Evolutionary conservation across 2,329 filamentous ascomycete genomes (phyloP).

Genomic region (Curvularia eragrostidis): DNA sequence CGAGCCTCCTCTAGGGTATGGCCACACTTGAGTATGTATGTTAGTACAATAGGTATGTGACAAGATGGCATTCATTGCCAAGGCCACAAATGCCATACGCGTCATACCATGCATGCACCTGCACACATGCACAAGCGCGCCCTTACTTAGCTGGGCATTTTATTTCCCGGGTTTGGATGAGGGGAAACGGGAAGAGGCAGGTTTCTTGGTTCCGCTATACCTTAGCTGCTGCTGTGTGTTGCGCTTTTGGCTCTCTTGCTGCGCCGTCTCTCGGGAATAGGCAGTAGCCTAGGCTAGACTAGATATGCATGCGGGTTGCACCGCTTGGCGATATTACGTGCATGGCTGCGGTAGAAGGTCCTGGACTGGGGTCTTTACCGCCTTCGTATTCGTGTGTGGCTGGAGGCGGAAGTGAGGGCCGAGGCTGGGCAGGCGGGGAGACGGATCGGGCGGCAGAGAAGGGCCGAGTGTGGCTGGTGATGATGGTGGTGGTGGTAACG

Average conservation of each 20-base stretch:
- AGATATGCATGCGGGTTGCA: neutral
- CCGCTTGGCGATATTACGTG: neutral
- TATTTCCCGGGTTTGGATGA: too few relatives aligned
- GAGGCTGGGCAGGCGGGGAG: neutral
- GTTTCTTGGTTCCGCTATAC: too few relatives aligned
- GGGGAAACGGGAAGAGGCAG: neutral
- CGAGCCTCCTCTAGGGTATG: neutral
- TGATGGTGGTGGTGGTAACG: neutral
- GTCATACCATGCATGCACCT: neutral
- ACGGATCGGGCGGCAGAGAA: neutral
- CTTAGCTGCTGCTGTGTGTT: neutral
- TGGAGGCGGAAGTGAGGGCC: neutral
- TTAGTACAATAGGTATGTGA: too few relatives aligned
- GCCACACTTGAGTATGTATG: neutral
- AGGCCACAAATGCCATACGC: neutral
- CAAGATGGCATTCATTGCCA: neutral
- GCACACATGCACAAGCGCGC: neutral
- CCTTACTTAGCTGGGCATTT: neutral
- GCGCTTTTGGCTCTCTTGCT: neutral
- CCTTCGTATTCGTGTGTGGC: neutral
- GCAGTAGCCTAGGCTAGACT: neutral
- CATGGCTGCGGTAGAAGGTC: neutral
- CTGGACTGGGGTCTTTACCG: too few relatives aligned
- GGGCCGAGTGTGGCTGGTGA: neutral
- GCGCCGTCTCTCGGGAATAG: neutral